Base-by-base conservation (phyloP, 176 grass and related monocot species). In the Otatea glauca region DNA sequence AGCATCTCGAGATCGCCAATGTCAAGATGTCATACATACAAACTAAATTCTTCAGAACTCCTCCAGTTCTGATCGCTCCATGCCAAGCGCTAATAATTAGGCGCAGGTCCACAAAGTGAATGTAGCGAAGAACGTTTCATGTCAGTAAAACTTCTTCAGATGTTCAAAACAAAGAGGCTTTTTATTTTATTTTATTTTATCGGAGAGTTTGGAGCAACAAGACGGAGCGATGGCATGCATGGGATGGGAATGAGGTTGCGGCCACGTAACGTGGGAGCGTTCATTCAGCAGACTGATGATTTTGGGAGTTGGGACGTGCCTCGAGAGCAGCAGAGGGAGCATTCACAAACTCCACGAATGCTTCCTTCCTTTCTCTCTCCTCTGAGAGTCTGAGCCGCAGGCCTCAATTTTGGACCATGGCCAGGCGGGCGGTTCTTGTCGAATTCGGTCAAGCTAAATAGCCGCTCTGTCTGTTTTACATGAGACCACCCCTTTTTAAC, bases 1-100 rank as follows among this genome's bases (percentile, higher is more conserved):
- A 65, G 60, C 84, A 90, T 83, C 74, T 87, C 88, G 80, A 90
- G 88, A 51, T 83, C 68, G 74, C 68, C 68, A 78, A 78, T 79
- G 80, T 77, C 79, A 90, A 78, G 74, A 49, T 74, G 84, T 61
- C 86, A 82, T 20, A 23, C 62, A 48, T 35, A 21, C 16, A 38
- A 32, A 48, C 66, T 89, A 80, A 85, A 80, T 84, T 55, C 75
- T 25, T 32, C 64, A 74, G 75, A 84, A 72, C 61, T 53, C 82
- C 82, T 58, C 41, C 61, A 4, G 51, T 21, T 48, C 62, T 42
- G 42, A 11, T 59, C 47, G 32, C 65, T 65, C 66, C 73, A 56
- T 78, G 67, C 35, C 23, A 45, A 58, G 55, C 7, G 6, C 44
- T 74, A 21, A 39, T 76, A 64, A 39, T 56, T 58, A 64, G 63